Conservation (phyloP, 352 stramenopile species). For the Peronospora farinosa region DNA sequence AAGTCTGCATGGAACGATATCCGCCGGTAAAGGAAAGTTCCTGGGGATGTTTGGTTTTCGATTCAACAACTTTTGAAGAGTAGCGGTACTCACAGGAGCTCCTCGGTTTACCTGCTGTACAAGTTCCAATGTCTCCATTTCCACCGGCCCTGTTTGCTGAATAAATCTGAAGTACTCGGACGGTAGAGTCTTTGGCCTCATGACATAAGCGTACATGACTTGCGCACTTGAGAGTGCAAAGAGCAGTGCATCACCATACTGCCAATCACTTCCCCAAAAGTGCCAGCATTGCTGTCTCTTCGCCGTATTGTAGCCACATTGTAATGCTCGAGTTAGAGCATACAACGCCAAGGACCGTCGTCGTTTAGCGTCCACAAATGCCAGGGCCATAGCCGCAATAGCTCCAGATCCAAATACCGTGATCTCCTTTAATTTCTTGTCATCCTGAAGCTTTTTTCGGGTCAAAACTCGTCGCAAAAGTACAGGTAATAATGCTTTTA, state of each 20-base stretch:
- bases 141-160: conserved; percentile 57
- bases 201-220: conserved; percentile 85
- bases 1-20: conserved; percentile 54
- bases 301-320: conserved; percentile 82
- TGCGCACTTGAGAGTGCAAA: conserved; percentile 74
- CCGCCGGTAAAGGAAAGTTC: conserved; percentile 21
- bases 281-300: conserved; percentile 77
- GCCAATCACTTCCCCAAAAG: conserved; percentile 85
- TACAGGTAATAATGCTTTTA: conserved; percentile 50
- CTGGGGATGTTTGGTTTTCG: conserved; percentile 32
- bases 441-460: conserved; percentile 13
- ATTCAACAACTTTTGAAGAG: conserved; percentile 41
- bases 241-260: conserved; percentile 70
- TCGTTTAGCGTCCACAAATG: conserved; percentile 59
- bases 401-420: conserved; percentile 52
- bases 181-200: conserved; percentile 62
- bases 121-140: conserved; percentile 55
- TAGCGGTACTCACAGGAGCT: conserved; percentile 32
- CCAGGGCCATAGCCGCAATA: conserved; percentile 51
- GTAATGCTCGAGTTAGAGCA: conserved; percentile 68
- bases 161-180: conserved; percentile 83
- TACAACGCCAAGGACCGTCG: conserved; percentile 80
- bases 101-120: conserved; percentile 58
- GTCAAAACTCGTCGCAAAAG: conserved; percentile 33
- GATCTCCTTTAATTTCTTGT: conserved; percentile 36